Base-by-base conservation (phyloP, 345 rosid species). In the Salix koriyanagi region DNA sequence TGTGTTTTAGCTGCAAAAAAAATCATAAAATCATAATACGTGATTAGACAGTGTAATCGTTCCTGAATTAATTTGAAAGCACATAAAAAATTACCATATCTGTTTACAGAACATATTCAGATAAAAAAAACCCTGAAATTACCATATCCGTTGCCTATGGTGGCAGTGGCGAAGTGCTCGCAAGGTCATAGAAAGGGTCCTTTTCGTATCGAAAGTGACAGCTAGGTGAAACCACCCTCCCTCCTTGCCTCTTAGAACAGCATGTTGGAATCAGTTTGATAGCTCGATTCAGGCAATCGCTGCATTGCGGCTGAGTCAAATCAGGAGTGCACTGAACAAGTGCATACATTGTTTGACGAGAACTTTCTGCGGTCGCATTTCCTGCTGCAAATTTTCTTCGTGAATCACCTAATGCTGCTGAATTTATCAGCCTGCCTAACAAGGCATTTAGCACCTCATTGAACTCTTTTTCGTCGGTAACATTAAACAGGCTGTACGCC, bases 151-250 rank as follows among this genome's bases (percentile, higher is more conserved):
- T 13, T 1, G 75, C 12, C 0, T 41, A 37, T 3, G 79, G 42
- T 46, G 73, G 73, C 18, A 70, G 81, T 13, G 81, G 23, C 3
- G 12, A 12, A 7, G 78, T 71, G 83, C 61, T 61, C 0, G 25
- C 71, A 44, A 76, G 34, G 39, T 80, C 84, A 54, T 77, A 83
- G 70, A 86, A 86, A 5, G 39, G 71, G 18, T 12, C 2, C 14
- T 28, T 77, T 77, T 88, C 91, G 32, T 74, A 88, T 56, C 90
- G 71, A 66, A 88, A 76, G 65, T 41, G 73, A 70, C 92, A 89
- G 64, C 86, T 86, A 15, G 92, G 88, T 30, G 75, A 74, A 69
- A 79, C 1, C 50, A 80, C 61, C 73, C 85, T 80, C 10, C 75
- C 75, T 62, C 89, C 91, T 34, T 8, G 23, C 77, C 23, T 21